These are phyloP conservation scores for Thalia dealbata DNA, from an alignment of 176 grass and related monocot genomes.

Conservation along the genomic window DNA sequence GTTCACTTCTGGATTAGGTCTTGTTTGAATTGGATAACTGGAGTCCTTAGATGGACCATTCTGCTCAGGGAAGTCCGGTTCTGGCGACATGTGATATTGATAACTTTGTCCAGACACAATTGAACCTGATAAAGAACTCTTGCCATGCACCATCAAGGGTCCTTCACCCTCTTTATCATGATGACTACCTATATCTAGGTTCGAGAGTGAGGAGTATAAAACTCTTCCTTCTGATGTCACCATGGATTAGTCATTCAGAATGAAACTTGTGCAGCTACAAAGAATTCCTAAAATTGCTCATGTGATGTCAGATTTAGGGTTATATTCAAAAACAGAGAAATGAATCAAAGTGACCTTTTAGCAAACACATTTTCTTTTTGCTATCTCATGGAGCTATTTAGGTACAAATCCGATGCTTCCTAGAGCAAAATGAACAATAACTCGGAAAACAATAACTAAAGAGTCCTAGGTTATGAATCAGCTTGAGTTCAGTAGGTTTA, in stretches of 20 bases:
- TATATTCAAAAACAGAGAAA: not conserved
- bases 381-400: not conserved
- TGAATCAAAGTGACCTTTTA: not conserved
- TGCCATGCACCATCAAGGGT: not conserved
- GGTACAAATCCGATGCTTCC: not conserved
- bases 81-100: conserved; percentile 11
- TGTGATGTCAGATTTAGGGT: not conserved
- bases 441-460: not conserved
- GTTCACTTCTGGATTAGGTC: conserved; percentile 39
- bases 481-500: no score
- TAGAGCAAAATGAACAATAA: not conserved
- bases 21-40: conserved; percentile 18
- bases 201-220: conserved; percentile 14
- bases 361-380: not conserved
- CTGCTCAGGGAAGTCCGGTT: conserved; percentile 27
- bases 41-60: conserved; percentile 25
- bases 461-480: not conserved
- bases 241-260: conserved; percentile 15
- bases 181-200: conserved; percentile 2
- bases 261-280: not conserved
- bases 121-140: conserved; percentile 23
- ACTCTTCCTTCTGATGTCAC: not conserved
- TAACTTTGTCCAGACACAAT: conserved; percentile 20
- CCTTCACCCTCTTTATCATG: not conserved
- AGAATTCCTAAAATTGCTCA: not conserved